Conservation (phyloP, 345 rosid genomes). For the Firmiana major region DNA sequence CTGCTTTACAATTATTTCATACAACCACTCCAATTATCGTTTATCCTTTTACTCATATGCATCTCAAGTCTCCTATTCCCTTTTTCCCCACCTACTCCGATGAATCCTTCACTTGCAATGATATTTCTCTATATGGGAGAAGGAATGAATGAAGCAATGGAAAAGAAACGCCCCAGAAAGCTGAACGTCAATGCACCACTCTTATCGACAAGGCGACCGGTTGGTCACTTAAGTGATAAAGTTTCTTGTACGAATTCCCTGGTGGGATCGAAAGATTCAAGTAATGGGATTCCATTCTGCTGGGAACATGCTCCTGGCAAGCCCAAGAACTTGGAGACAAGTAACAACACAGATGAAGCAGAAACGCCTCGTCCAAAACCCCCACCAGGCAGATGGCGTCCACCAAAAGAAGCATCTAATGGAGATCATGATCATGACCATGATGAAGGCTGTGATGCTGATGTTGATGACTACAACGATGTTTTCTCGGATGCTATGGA, state of each 20-base stretch:
- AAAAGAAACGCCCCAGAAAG: slow-evolving; percentile 38
- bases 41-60: slow-evolving; percentile 1
- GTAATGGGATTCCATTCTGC: slow-evolving; percentile 61
- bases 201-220: slow-evolving; percentile 55
- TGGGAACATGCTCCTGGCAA: slow-evolving; percentile 86
- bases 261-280: slow-evolving; percentile 17
- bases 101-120: neutral
- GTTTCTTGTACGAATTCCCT: slow-evolving; percentile 19
- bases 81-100: slow-evolving; percentile 3
- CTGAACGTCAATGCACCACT: slow-evolving; percentile 75
- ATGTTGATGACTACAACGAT: slow-evolving; percentile 31
- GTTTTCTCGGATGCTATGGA: slow-evolving; percentile 47
- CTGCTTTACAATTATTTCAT: slow-evolving; percentile 30
- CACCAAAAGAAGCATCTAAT: slow-evolving; percentile 8
- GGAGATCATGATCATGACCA: neutral
- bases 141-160: slow-evolving; percentile 24
- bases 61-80: slow-evolving; percentile 1
- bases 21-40: slow-evolving; percentile 20
- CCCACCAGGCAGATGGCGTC: slow-evolving; percentile 57
- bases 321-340: slow-evolving; percentile 42
- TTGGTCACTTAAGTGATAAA: slow-evolving; percentile 17
- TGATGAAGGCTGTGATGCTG: slow-evolving; percentile 29
- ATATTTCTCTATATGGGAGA: slow-evolving; percentile 2
- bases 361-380: slow-evolving; percentile 62
- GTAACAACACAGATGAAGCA: slow-evolving; percentile 18